These are phyloP conservation scores for Grosmannia huntii DNA, from an alignment of 2,329 filamentous ascomycete species.

Conservation along the genomic window DNA sequence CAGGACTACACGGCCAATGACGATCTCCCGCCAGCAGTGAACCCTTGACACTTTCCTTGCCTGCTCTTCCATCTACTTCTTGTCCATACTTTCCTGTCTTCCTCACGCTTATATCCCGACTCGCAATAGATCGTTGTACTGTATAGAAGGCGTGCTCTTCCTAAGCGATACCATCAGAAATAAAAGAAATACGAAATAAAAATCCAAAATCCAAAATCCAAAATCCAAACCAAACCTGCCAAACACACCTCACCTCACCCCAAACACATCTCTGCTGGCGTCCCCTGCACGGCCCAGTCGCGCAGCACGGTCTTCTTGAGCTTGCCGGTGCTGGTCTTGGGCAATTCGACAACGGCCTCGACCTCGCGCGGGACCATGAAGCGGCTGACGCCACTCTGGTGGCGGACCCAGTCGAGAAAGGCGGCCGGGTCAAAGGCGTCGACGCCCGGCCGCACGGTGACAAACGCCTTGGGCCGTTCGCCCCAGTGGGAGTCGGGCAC, in stretches of 20 bases:
- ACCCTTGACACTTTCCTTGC: too few species aligned
- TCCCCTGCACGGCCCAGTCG: constrained; percentile 51
- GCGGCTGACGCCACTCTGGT: constrained; percentile 66
- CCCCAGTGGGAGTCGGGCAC: constrained; percentile 87
- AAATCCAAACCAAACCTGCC: too few species aligned
- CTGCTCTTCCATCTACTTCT: background rate
- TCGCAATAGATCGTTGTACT: background rate
- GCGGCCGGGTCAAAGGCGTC: constrained; percentile 44
- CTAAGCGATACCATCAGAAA: background rate
- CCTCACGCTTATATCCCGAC: background rate
- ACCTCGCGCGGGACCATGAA: constrained; percentile 74
- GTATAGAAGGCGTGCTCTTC: too few species aligned
- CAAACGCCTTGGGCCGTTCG: constrained; percentile 86
- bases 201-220: background rate
- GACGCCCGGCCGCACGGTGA: constrained; percentile 54
- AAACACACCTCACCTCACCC: constrained; percentile 2
- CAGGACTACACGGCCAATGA: background rate
- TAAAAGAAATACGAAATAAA: background rate
- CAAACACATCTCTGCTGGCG: constrained; percentile 1
- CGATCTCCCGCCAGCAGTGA: background rate
- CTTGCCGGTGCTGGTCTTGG: constrained; percentile 96
- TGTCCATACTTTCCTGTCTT: background rate
- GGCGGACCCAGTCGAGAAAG: constrained; percentile 76
- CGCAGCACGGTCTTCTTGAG: constrained; percentile 87
- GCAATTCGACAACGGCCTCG: constrained; percentile 74